A percentile compares a stretch with the other conserved stretches of the same genome.
Conservation (phyloP, 106 monocot genomes). For the Vanilla planifolia region DNA sequence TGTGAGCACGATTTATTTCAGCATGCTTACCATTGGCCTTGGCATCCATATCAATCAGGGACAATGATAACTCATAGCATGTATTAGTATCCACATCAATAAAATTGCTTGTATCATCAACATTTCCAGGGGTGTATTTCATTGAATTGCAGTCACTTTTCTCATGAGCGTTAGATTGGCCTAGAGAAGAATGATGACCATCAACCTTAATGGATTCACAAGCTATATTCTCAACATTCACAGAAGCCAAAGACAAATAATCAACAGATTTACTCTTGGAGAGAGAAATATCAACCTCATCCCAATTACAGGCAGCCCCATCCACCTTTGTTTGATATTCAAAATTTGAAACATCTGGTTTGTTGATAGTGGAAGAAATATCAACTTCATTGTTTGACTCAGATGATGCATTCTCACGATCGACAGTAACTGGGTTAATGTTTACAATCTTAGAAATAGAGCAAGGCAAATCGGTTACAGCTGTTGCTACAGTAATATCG, state of each 20-base stretch:
- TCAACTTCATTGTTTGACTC: not conserved
- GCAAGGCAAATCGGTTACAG: not conserved
- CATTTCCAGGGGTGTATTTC: constrained; percentile 6
- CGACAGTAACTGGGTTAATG: not conserved
- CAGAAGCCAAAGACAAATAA: constrained; percentile 8
- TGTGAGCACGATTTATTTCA: constrained; percentile 12
- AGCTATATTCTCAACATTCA: constrained; percentile 7
- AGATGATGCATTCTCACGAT: too few species aligned
- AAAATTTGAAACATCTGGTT: not conserved
- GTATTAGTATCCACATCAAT: constrained; percentile 12
- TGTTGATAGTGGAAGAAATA: not conserved
- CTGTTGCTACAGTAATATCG: not conserved
- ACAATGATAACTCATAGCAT: constrained; percentile 14
- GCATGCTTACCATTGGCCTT: not conserved
- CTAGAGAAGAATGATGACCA: not conserved
- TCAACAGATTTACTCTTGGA: constrained; percentile 1
- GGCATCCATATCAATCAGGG: constrained; percentile 15
- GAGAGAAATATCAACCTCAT: constrained; percentile 7
- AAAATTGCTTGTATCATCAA: constrained; percentile 5
- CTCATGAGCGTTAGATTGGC: constrained; percentile 3
- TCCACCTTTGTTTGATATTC: not conserved
- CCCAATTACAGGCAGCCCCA: constrained; percentile 6
- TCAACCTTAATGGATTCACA: constrained; percentile 6
- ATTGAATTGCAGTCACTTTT: constrained; percentile 9
- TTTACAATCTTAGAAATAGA: not conserved